phyloP scores from a whole-genome alignment of 1,139 yeast species.

The Debaryomyces singareniensis region DNA sequence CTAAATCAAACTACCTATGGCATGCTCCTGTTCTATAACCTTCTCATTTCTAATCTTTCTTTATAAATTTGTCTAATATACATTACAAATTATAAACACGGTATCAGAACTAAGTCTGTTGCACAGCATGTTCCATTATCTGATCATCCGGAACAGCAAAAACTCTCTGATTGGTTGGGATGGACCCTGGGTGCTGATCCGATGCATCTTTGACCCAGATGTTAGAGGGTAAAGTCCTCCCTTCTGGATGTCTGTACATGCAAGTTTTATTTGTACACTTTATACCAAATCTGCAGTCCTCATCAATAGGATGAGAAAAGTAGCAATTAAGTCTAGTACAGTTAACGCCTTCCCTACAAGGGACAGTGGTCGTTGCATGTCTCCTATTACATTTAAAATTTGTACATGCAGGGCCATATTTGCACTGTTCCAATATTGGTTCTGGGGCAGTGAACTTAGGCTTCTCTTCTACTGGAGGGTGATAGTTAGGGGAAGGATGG shows the following conservation, averaged over 20 bases:
- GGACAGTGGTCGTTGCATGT: conserved; percentile 67
- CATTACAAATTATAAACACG: not conserved
- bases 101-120: conserved; percentile 13
- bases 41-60: no score
- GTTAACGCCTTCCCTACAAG: conserved; percentile 75
- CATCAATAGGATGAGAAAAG: conserved; percentile 74
- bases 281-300: conserved; percentile 73
- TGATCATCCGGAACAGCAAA: conserved; percentile 78
- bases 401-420: conserved; percentile 69
- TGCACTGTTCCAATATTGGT: conserved; percentile 71
- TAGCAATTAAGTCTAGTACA: conserved; percentile 78
- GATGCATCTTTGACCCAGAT: conserved; percentile 37
- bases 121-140: conserved; percentile 65
- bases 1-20: no score
- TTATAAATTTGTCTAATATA: conserved; percentile 10
- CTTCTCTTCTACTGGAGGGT: conserved; percentile 10
- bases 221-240: conserved; percentile 36
- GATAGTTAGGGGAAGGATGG: conserved; percentile 61
- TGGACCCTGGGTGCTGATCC: conserved; percentile 2
- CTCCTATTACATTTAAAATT: conserved; percentile 75
- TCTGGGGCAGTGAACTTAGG: conserved; percentile 22
- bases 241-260: conserved; percentile 74
- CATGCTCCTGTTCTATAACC: no score
- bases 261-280: conserved; percentile 68
- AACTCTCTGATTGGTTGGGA: conserved; percentile 46